These are phyloP conservation scores for Furcasterigmium furcatum DNA, from an alignment of 2,329 filamentous ascomycete species.

Conservation along the genomic window DNA sequence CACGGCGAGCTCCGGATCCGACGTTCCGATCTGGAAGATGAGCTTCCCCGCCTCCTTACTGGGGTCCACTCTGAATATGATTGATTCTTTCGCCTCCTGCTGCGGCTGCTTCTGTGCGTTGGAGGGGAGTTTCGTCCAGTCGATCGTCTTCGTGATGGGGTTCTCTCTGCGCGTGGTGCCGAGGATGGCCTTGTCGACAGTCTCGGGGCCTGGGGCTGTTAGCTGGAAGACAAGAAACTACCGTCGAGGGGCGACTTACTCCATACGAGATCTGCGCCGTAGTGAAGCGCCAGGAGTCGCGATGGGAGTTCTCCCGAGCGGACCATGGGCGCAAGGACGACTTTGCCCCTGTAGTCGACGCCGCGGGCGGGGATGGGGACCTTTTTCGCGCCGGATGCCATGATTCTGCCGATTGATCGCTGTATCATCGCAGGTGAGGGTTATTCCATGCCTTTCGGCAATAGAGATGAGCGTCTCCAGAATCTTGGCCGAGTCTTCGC, in stretches of 20 bases:
- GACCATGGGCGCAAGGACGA: slow-evolving; percentile 97
- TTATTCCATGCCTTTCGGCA: slow-evolving; percentile 2
- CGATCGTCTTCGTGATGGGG: slow-evolving; percentile 71
- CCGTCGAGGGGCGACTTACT: slow-evolving; percentile 45
- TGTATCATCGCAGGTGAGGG: slow-evolving; percentile 23
- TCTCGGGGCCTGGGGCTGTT: slow-evolving; percentile 70
- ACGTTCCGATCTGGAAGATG: slow-evolving; percentile 91
- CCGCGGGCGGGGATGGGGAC: slow-evolving; percentile 85
- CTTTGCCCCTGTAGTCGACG: slow-evolving; percentile 89
- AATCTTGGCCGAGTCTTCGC: slow-evolving; percentile 2
- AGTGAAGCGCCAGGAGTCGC: slow-evolving; percentile 83
- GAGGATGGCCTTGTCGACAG: slow-evolving; percentile 87
- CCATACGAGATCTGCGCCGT: slow-evolving; percentile 97
- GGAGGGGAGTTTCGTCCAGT: slow-evolving; percentile 76
- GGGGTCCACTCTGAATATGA: slow-evolving; percentile 85
- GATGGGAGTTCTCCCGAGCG: slow-evolving; percentile 94
- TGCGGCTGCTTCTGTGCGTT: slow-evolving; percentile 60
- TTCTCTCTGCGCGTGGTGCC: slow-evolving; percentile 79
- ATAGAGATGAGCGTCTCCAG: background rate
- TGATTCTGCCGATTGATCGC: slow-evolving; percentile 42
- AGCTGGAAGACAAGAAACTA: background rate
- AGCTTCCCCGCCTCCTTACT: slow-evolving; percentile 69
- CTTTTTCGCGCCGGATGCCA: slow-evolving; percentile 57
- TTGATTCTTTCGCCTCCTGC: slow-evolving; percentile 53
- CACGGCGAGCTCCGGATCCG: slow-evolving; percentile 78